Base-by-base conservation (phyloP, 495 filamentous ascomycete genomes). In the Pseudotulostoma volvatum region DNA sequence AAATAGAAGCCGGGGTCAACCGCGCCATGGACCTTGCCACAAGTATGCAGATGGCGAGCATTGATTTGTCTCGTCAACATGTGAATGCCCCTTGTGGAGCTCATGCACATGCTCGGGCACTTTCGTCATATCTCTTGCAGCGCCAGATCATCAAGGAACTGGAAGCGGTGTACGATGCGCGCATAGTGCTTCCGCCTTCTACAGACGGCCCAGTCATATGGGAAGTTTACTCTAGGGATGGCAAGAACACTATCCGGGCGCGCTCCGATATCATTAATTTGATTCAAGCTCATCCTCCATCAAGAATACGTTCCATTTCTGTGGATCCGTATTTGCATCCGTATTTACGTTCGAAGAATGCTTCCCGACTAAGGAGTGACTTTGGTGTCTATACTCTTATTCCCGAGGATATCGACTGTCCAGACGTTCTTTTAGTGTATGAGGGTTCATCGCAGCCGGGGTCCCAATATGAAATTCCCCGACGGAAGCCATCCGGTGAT, bases 321-420 rank as follows among this genome's bases (percentile, higher is more conserved):
- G 69, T 95, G 8, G 82, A 95, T 55, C 77, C 84, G 0, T 93
- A 93, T 64, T 93, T 80, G 65, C 79, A 95, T 55, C 63, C 71
- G 4, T 79, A 83, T 56, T 57, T 93, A 19, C 73, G 71, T 17
- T 74, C 71, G 28, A 73, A 78, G 18, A 59, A 75, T 34, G 64
- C 69, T 7, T 63, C 69, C 21, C 68, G 70, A 36, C 63, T 93
- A 18, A 74, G 76, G 39, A 63, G 75, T 39, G 74, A 84, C 16
- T 82, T 74, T 46, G 81, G 84, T 44, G 86, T 95, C 8, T 76
- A 84, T 44, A 48, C 92, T 11, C 68, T 93, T 7, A 59, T 88
- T 14, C 83, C 86, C 0, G 73, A 82, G 15, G 63, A 73, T 2
- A 66, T 77, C 30, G 55, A 73, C 28, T 66, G 68, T 36, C 55